Conservation (phyloP, 768 basidiomycete genomes). For the Dioszegia aurantiaca region DNA sequence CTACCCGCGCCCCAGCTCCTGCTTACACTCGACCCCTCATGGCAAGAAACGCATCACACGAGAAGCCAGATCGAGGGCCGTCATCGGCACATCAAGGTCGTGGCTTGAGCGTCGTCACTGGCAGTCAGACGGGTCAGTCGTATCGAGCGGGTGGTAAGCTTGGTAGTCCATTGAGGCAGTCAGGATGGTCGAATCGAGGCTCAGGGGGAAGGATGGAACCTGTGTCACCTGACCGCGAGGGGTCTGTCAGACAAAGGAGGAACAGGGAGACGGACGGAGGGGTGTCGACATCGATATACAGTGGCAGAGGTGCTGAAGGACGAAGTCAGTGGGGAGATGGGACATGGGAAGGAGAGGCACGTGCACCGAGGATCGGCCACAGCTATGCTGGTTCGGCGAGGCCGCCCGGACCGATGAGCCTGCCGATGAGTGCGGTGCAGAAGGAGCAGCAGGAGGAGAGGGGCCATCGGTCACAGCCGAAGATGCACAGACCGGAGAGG, state of each 20-base stretch:
- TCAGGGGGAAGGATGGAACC: too few species aligned
- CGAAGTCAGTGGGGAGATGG: conserved; percentile 1
- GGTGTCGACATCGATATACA: neutral
- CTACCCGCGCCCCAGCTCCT: too few species aligned
- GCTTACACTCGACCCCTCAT: too few species aligned
- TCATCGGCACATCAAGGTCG: neutral
- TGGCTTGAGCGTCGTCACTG: too few species aligned
- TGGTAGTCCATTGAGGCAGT: too few species aligned
- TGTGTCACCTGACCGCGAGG: too few species aligned
- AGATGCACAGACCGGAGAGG: conserved; percentile 1
- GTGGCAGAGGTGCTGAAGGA: neutral
- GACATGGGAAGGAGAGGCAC: conserved; percentile 14
- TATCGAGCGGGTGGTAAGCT: neutral
- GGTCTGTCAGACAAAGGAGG: neutral
- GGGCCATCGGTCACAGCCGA: neutral
- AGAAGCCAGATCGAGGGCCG: too few species aligned
- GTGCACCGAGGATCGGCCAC: conserved; percentile 11
- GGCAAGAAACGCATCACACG: too few species aligned
- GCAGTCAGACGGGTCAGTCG: neutral
- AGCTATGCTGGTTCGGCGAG: neutral
- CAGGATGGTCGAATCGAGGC: too few species aligned
- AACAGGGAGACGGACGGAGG: neutral
- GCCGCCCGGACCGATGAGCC: conserved; percentile 6
- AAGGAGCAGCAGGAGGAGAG: conserved; percentile 4
- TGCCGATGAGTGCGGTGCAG: conserved; percentile 5